These are phyloP conservation scores for Anthoceros angustus DNA, from an alignment of 225 moss, liverwort and hornwort genomes.

Conservation along the genomic window DNA sequence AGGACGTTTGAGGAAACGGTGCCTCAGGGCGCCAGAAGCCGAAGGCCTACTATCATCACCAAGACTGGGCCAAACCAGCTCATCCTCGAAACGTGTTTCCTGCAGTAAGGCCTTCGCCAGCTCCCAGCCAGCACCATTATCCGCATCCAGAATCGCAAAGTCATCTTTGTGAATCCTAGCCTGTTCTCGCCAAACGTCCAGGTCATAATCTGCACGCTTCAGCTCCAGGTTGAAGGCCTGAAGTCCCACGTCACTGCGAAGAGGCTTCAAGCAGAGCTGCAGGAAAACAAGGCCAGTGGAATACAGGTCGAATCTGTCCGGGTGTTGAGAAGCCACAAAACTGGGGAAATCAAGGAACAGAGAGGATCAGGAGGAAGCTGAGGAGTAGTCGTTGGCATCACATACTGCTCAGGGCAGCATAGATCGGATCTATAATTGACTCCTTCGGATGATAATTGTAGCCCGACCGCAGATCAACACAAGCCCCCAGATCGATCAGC, in stretches of 20 bases:
- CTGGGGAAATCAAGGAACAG: conserved; percentile 71
- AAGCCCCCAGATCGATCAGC: conserved; percentile 88
- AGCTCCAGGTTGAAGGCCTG: conserved; percentile 54
- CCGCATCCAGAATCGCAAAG: conserved; percentile 68
- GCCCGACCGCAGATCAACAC: conserved; percentile 87
- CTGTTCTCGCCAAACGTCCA: conserved; percentile 64
- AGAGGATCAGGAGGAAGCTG: conserved; percentile 77
- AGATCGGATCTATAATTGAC: conserved; percentile 83
- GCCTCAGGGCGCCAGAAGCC: conserved; percentile 64
- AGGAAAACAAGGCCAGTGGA: conserved; percentile 80
- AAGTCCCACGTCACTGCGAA: conserved; percentile 69
- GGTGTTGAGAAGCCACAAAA: conserved; percentile 77
- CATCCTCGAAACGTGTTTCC: conserved; percentile 50
- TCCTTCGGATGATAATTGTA: conserved; percentile 87
- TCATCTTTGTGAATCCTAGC: conserved; percentile 45
- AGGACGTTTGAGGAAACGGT: conserved; percentile 47
- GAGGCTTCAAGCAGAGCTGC: conserved; percentile 68
- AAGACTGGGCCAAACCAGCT: conserved; percentile 73
- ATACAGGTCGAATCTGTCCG: conserved; percentile 88
- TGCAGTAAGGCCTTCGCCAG: conserved; percentile 78
- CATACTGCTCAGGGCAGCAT: conserved; percentile 93
- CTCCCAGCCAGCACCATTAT: conserved; percentile 96
- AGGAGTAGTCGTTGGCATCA: conserved; percentile 84
- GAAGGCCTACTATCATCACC: conserved; percentile 64
- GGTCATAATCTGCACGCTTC: conserved; percentile 46